Evolutionary conservation across 2,329 filamentous ascomycete species (phyloP).

Genomic region (Cyphellophora europaea): DNA sequence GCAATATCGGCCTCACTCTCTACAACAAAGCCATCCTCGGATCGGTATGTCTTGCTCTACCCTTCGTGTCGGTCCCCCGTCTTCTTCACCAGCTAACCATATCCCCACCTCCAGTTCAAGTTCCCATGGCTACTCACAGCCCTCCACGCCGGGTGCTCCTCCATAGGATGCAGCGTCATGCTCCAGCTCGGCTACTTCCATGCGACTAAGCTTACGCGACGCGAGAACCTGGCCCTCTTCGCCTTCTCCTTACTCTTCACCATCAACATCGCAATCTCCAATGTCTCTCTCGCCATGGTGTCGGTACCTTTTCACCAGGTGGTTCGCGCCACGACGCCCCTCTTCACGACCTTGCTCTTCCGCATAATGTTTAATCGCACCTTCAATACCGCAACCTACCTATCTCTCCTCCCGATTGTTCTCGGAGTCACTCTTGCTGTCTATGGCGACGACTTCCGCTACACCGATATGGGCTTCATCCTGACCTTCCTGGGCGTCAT

Average conservation of each 20-base stretch:
- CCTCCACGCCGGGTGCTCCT: conserved; percentile 49
- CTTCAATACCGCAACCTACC: conserved; percentile 48
- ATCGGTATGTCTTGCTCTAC: not conserved
- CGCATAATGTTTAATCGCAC: conserved; percentile 36
- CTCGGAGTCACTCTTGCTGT: conserved; percentile 52
- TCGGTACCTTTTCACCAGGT: conserved; percentile 10
- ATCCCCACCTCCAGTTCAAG: conserved; percentile 34
- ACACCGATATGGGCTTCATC: conserved; percentile 45
- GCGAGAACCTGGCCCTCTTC: conserved; percentile 33
- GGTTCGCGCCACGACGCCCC: conserved; percentile 17
- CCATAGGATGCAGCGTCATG: conserved; percentile 46
- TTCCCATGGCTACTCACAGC: conserved; percentile 55
- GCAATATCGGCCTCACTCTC: conserved; percentile 2
- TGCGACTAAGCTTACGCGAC: conserved; percentile 41
- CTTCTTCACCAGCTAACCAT: not conserved
- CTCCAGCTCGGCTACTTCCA: conserved; percentile 44
- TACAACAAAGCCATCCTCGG: conserved; percentile 4
- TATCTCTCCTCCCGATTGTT: conserved; percentile 52
- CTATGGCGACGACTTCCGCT: conserved; percentile 47
- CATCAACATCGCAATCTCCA: conserved; percentile 10
- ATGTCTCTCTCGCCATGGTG: conserved; percentile 9
- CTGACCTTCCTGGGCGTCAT: conserved; percentile 47
- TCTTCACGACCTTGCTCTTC: conserved; percentile 41
- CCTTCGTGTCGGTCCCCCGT: not conserved
- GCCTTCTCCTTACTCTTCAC: conserved; percentile 11